Evolutionary conservation across 129 eudicot genomes (phyloP).

Genomic region (Apium graveolens): DNA sequence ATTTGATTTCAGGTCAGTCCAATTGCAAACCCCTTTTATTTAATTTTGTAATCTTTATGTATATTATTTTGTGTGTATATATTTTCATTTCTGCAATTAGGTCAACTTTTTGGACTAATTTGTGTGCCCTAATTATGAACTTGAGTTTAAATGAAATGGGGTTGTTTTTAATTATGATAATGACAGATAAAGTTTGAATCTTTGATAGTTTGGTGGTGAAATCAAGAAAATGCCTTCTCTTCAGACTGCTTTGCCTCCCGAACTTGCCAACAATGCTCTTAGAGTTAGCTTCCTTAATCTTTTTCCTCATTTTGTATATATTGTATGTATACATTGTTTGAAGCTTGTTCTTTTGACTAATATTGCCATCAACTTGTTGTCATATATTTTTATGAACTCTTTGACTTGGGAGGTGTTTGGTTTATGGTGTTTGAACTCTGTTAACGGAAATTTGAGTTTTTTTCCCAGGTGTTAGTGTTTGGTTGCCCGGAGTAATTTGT

Average conservation of each 20-base stretch:
- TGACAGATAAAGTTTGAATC: not conserved
- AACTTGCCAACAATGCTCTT: conserved; percentile 70
- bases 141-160: not conserved
- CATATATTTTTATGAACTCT: too few species aligned
- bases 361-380: too few species aligned
- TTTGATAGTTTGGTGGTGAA: not conserved
- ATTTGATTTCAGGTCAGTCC: not conserved
- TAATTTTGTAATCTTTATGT: too few species aligned
- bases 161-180: not conserved
- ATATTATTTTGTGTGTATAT: not conserved
- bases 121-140: not conserved
- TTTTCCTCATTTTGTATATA: conserved; percentile 4
- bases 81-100: not conserved
- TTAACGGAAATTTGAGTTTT: not conserved
- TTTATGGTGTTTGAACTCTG: not conserved
- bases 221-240: conserved; percentile 66
- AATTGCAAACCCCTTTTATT: not conserved
- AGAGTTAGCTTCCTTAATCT: conserved; percentile 32
- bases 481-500: not conserved
- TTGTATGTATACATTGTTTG: not conserved
- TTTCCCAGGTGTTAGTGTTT: not conserved
- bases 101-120: not conserved
- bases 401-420: not conserved
- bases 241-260: conserved; percentile 85
- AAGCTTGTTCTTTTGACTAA: not conserved